Conservation (phyloP, 1,139 yeast genomes). For the Ashbya aceris region DNA sequence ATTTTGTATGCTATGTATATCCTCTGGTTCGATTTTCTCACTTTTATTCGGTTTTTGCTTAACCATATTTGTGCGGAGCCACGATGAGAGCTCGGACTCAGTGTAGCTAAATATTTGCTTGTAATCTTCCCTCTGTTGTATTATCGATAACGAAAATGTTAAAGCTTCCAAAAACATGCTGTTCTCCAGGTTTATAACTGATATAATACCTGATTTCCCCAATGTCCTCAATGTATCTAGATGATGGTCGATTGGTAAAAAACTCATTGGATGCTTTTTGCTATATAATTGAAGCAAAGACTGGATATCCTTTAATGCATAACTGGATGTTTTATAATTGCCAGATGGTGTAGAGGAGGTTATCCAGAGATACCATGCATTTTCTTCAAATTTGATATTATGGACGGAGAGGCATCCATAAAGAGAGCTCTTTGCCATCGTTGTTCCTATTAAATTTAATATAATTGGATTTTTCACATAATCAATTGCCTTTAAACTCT, state of each 20-base stretch:
- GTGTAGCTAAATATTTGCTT: conserved; percentile 4
- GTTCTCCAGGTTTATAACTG: conserved; percentile 13
- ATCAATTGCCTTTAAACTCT: conserved; percentile 40
- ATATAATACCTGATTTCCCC: conserved; percentile 10
- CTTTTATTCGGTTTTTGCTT: conserved; percentile 3
- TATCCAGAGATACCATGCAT: conserved; percentile 16
- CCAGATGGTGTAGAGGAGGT: conserved; percentile 8
- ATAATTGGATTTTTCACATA: conserved; percentile 37
- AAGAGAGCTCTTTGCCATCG: conserved; percentile 10
- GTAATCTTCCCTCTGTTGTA: conserved; percentile 5
- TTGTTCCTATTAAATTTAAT: conserved; percentile 13
- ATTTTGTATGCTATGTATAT: conserved; percentile 43
- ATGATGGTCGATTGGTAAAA: conserved; percentile 7
- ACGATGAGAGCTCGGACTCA: conserved; percentile 8
- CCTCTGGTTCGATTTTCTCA: conserved; percentile 33
- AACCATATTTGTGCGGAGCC: background rate
- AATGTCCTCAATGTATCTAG: conserved; percentile 7
- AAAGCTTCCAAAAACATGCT: conserved; percentile 10
- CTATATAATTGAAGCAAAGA: conserved; percentile 7
- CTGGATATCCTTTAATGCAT: conserved; percentile 9
- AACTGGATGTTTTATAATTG: background rate
- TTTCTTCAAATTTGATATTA: conserved; percentile 14
- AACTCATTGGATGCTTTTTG: conserved; percentile 8
- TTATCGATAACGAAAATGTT: conserved; percentile 11
- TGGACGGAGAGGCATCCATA: conserved; percentile 12